Evolutionary conservation across 2,329 filamentous ascomycete species (phyloP), one percentile per base, ranked within the genome.

Genomic region (Ophiostoma sp.): DNA sequence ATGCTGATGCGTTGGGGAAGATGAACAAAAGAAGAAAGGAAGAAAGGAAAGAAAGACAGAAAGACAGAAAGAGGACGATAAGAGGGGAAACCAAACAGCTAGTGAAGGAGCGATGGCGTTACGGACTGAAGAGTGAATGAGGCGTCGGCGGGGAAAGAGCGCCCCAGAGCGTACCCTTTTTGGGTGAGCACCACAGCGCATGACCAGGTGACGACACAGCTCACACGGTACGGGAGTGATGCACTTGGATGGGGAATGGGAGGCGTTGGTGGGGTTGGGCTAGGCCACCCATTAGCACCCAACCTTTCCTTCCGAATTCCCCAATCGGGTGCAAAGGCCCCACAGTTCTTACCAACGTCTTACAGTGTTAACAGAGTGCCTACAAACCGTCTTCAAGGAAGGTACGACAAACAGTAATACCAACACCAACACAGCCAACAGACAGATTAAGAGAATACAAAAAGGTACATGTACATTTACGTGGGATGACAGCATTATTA

Each of bases 191-290:
- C 64, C 28, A 69, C 45, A 52, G 45, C 64, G 64, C 61, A 64
- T 69, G 64, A 50, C 64, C 64, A 69, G 64, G 64, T 69, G 64
- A 69, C 64, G 63, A 68, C 63, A 66, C 61, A 45, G 42, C 11
- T 42, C 39, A 42, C 39, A 42, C 39, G 39, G 15, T 39, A 50
- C 63, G 39, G 63, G 36, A 33, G 61, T n/a, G 36, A 66, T 63
- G 61, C 61, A 42, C 12, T 63, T n/a, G n/a, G n/a, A n/a, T n/a
- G n/a, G n/a, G n/a, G n/a, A n/a, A n/a, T n/a, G n/a, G 63, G 63
- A 11, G 63, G 63, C 39, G 15, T 52, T 69, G 64, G 64, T 36
- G 64, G 64, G 64, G 45, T 52, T 36, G 45, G 28, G 64, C 64
- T 52, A 31, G 61, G n/a, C 61, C 11, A 55, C n/a, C 61, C 22